A percentile compares a stretch with the other conserved stretches of the same genome.
Conservation (phyloP, 768 basidiomycete genomes). For the Mycena latifolia region DNA sequence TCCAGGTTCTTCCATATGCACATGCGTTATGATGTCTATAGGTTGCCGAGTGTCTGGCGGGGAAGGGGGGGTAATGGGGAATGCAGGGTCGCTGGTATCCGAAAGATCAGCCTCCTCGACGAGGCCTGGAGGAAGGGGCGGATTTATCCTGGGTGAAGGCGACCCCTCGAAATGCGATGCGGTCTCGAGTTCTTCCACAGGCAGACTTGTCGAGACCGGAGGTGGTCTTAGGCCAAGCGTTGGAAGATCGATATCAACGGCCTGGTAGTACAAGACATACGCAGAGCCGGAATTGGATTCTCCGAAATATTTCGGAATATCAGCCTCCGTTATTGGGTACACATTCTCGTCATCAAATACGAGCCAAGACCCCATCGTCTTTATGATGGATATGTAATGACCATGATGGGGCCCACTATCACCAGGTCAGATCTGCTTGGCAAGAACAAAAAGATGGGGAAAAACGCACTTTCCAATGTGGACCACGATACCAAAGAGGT, state of each 20-base stretch:
- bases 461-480: constrained; percentile 94
- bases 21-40: constrained; percentile 18
- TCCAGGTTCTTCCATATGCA: constrained; percentile 21
- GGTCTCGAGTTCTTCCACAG: constrained; percentile 40
- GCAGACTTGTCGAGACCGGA: constrained; percentile 39
- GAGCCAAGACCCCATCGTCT: constrained; percentile 86
- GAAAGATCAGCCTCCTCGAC: constrained; percentile 42
- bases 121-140: constrained; percentile 46
- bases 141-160: constrained; percentile 38
- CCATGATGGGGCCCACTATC: constrained; percentile 96
- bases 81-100: constrained; percentile 41
- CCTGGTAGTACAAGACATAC: constrained; percentile 98
- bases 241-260: constrained; percentile 84
- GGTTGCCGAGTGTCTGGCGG: constrained; percentile 30
- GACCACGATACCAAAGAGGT: constrained; percentile 97
- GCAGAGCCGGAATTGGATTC: constrained; percentile 90
- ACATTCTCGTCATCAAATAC: constrained; percentile 98
- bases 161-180: constrained; percentile 34
- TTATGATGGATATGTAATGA: constrained; percentile 96
- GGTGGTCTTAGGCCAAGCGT: constrained; percentile 72
- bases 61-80: constrained; percentile 41
- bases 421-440: constrained; percentile 31
- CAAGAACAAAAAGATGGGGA: constrained; percentile 18
- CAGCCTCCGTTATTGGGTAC: constrained; percentile 86
- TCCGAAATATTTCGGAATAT: constrained; percentile 95